Evolutionary conservation across 2,329 filamentous ascomycete genomes (phyloP).

Genomic region (Leptographium radiaticola): DNA sequence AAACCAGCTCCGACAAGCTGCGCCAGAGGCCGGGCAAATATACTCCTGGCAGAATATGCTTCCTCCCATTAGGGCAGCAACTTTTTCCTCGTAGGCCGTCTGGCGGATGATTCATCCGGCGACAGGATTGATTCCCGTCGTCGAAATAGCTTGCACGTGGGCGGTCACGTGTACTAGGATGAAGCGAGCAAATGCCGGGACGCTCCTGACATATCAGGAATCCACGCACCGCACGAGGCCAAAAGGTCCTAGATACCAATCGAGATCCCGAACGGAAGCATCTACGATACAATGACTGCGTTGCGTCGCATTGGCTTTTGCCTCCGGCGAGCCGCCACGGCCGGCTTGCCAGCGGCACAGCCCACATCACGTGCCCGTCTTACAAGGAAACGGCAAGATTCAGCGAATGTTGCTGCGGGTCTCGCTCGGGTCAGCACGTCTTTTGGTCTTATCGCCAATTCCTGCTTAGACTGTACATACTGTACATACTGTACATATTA

Average conservation of each 20-base stretch:
- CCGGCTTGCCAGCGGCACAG: not conserved
- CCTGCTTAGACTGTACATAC: too few relatives aligned
- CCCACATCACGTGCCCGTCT: too few relatives aligned
- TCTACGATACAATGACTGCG: too few relatives aligned
- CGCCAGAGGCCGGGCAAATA: not conserved
- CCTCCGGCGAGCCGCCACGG: too few relatives aligned
- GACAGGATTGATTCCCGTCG: not conserved
- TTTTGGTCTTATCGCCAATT: too few relatives aligned
- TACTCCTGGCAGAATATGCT: not conserved
- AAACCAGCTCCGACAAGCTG: not conserved
- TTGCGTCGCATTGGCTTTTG: too few relatives aligned
- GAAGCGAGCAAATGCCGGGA: not conserved
- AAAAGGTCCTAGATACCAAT: too few relatives aligned
- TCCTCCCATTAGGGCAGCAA: not conserved
- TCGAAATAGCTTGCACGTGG: not conserved
- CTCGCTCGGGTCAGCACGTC: not conserved
- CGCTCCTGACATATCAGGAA: too few relatives aligned
- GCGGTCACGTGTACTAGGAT: not conserved
- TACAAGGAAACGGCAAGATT: constrained; percentile 1
- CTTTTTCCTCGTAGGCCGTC: not conserved
- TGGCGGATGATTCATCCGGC: constrained; percentile 1
- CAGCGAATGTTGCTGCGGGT: not conserved
- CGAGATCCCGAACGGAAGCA: too few relatives aligned
- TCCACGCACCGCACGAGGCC: not conserved
- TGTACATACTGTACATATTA: not conserved